A percentile compares a stretch with the other conserved stretches of the same genome.
Evolutionary conservation across 164 flowering plant genomes (phyloP).

Genomic region (Liquidambar formosana): DNA sequence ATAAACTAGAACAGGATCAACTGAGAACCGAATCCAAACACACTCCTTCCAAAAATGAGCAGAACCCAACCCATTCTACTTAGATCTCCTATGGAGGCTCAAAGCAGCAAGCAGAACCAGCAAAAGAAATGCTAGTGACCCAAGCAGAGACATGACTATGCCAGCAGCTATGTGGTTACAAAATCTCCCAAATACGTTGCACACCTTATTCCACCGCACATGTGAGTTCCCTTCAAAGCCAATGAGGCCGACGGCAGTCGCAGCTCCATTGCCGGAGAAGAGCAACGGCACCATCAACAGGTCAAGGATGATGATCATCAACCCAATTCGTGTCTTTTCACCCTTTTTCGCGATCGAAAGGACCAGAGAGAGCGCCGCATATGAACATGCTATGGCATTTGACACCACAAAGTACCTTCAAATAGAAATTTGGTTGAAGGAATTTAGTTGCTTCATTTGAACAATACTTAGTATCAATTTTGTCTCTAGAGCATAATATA

Average conservation of each 20-base stretch:
- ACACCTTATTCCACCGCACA: slow-evolving; percentile 56
- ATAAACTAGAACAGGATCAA: too few species aligned
- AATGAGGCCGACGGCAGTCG: slow-evolving; percentile 51
- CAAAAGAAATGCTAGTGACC: slow-evolving; percentile 32
- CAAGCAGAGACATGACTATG: slow-evolving; percentile 40
- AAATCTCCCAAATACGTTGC: slow-evolving; percentile 47
- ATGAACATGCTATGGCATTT: slow-evolving; percentile 43
- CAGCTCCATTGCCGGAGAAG: slow-evolving; percentile 58
- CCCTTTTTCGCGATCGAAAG: slow-evolving; percentile 19
- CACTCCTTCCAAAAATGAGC: too few species aligned
- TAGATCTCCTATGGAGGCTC: slow-evolving; percentile 1
- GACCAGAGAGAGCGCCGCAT: slow-evolving; percentile 44
- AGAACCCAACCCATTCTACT: too few species aligned
- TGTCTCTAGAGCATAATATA: too few species aligned
- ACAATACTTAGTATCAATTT: too few species aligned
- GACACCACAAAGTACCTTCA: slow-evolving; percentile 47
- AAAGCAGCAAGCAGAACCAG: slow-evolving; percentile 33
- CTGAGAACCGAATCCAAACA: too few species aligned
- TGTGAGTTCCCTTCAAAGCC: slow-evolving; percentile 63
- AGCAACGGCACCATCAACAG: slow-evolving; percentile 46
- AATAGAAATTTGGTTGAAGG: too few species aligned
- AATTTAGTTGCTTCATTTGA: too few species aligned
- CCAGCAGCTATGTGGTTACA: slow-evolving; percentile 51
- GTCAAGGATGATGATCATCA: slow-evolving; percentile 34
- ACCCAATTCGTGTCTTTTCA: slow-evolving; percentile 13